Conservation (phyloP, 192 early-diverging fungal species). For the Fimicolochytrium jonesii region DNA sequence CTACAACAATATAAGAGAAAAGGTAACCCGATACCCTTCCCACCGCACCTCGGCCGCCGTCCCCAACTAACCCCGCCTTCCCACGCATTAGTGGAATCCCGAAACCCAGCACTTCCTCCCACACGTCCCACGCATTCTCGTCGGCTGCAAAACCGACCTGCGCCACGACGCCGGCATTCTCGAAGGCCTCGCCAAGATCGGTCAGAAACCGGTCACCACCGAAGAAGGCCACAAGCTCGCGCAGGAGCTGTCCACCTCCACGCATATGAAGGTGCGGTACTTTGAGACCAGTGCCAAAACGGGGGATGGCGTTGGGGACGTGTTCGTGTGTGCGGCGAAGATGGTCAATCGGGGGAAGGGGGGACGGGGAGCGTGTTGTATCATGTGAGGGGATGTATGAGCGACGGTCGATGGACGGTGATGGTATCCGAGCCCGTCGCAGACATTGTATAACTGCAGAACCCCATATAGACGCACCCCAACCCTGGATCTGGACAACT, state of each 20-base stretch:
- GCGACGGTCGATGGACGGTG: no score
- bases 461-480: no score
- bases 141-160: constrained; percentile 48
- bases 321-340: constrained; percentile 64
- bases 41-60: neutral
- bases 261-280: constrained; percentile 49
- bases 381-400: no score
- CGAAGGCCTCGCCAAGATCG: constrained; percentile 21
- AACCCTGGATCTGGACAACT: no score
- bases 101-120: constrained; percentile 80
- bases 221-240: constrained; percentile 64
- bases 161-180: constrained; percentile 30
- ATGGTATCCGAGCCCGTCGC: no score
- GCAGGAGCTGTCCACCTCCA: constrained; percentile 57
- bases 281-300: constrained; percentile 81
- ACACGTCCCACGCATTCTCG: constrained; percentile 71
- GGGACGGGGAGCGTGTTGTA: no score
- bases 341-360: constrained; percentile 25
- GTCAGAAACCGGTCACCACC: neutral
- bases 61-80: neutral
- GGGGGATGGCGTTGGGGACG: constrained; percentile 61
- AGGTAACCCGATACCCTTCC: constrained; percentile 32
- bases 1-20: constrained; percentile 76
- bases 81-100: constrained; percentile 75
- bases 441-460: no score